These are phyloP conservation scores for Melaleuca quinquenervia DNA, from an alignment of 345 rosid genomes.

Conservation along the genomic window DNA sequence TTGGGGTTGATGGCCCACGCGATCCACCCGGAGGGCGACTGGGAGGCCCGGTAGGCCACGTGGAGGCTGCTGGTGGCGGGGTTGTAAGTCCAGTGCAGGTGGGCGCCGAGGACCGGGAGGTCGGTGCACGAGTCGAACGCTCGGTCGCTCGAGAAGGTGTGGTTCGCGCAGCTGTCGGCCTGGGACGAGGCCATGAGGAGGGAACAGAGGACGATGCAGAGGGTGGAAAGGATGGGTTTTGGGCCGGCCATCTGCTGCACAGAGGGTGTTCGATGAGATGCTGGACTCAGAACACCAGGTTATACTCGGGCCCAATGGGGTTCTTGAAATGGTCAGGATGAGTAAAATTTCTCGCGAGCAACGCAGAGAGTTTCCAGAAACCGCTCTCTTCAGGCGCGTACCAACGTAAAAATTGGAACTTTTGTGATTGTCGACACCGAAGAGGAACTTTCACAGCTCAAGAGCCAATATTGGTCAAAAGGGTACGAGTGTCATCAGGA, in stretches of 20 bases:
- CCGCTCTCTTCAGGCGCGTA: neutral
- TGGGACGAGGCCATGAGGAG: neutral
- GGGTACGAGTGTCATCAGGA: neutral
- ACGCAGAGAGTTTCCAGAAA: neutral
- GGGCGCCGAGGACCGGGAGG: constrained; percentile 20
- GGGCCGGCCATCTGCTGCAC: neutral
- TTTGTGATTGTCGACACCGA: neutral
- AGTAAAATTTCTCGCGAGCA: neutral
- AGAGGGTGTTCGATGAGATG: neutral
- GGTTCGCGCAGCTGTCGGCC: constrained; percentile 3
- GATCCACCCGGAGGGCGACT: constrained; percentile 26
- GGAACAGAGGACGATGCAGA: neutral
- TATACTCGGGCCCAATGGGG: neutral
- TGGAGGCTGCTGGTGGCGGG: constrained; percentile 8
- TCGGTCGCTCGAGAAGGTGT: constrained; percentile 10
- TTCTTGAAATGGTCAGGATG: neutral
- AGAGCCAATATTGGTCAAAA: neutral
- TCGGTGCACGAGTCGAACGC: constrained; percentile 11
- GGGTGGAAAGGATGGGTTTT: neutral
- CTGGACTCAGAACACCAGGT: neutral
- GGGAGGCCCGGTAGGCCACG: constrained; percentile 29
- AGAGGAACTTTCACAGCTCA: neutral
- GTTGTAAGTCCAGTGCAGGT: constrained; percentile 32
- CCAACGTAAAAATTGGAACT: neutral
- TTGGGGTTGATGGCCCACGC: constrained; percentile 45